Evolutionary conservation across 805 yeast genomes (phyloP), one percentile per base, ranked within the genome.

Genomic region (Nakazawaea ishiwadae): DNA sequence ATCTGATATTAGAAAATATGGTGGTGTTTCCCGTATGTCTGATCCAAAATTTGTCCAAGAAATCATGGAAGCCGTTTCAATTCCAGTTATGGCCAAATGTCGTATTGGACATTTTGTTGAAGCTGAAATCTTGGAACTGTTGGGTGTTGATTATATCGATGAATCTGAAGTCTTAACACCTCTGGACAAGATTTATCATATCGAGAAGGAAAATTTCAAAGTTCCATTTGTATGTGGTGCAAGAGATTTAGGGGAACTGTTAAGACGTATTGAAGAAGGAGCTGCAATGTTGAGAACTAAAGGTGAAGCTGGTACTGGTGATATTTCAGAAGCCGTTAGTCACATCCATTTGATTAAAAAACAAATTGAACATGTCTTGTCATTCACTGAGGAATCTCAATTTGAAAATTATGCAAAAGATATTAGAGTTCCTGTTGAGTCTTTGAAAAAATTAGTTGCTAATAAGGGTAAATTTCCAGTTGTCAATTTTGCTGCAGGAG

Each of bases 231-330:
- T 84, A 12, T 85, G 93, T 59, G 95, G 95, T 30, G 87, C 90
- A 44, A 81, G 79, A 58, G 76, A 84, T 62, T 71, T 84, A 44
- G 93, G 91, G 33, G 93, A 84, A 62, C 90, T 91, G 2, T 69
- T 84, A 50, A 75, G 93, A 60, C 73, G 95, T 56, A 71, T 85
- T 54, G 65, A 71, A 51, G 95, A 84, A 62, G 93, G 93, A 50
- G 91, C 93, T 28, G 90, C 91, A 24, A 83, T 84, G 91, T 75
- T 84, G 57, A 73, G 93, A 59, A 81, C 93, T 49, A 84, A 84
- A 64, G 95, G 95, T 51, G 95, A 84, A 60, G 93, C 95, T 27
- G 95, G 95, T 34, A 85, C 95, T 29, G 95, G 95, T 42, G 93
- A 84, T 60, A 79, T 84, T 40, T 77, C 86, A 31, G 91, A 84